Conservation (phyloP, 1,284 basidiomycete genomes). For the Veloboletus limbatus region DNA sequence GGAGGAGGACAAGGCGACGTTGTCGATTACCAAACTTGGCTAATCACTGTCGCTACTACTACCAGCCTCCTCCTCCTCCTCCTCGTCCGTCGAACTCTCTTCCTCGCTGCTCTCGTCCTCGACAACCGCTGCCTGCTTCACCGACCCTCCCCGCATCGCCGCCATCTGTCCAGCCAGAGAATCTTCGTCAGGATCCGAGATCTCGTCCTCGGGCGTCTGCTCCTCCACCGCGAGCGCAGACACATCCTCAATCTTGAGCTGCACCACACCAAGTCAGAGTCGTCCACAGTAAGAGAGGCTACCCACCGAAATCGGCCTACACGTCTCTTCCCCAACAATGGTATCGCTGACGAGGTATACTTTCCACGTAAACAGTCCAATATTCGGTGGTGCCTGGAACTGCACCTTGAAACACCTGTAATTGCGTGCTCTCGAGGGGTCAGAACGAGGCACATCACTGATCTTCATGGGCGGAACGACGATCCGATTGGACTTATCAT, state of each 20-base stretch:
- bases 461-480: constrained; percentile 91
- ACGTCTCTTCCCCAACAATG: constrained; percentile 80
- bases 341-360: constrained; percentile 85
- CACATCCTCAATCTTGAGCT: constrained; percentile 83
- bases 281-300: background rate
- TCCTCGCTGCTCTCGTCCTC: constrained; percentile 51
- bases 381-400: constrained; percentile 90
- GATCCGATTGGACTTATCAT: constrained; percentile 85
- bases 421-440: constrained; percentile 56
- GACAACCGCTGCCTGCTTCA: constrained; percentile 58
- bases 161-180: constrained; percentile 98
- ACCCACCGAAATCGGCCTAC: constrained; percentile 69
- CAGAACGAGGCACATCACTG: constrained; percentile 72
- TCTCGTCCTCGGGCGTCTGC: constrained; percentile 78
- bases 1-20: too few relatives aligned
- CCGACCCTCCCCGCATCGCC: constrained; percentile 87
- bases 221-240: constrained; percentile 59
- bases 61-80: constrained; percentile 8
- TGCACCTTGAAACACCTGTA: constrained; percentile 86
- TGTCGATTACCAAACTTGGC: too few relatives aligned
- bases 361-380: constrained; percentile 89
- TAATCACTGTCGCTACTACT: constrained; percentile 32
- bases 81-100: constrained; percentile 37
- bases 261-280: constrained; percentile 3
- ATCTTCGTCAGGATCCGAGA: constrained; percentile 96